Evolutionary conservation across 2,329 filamentous ascomycete species (phyloP), one percentile per base, ranked within the genome.

Genomic region (Helicocarpus griseus): DNA sequence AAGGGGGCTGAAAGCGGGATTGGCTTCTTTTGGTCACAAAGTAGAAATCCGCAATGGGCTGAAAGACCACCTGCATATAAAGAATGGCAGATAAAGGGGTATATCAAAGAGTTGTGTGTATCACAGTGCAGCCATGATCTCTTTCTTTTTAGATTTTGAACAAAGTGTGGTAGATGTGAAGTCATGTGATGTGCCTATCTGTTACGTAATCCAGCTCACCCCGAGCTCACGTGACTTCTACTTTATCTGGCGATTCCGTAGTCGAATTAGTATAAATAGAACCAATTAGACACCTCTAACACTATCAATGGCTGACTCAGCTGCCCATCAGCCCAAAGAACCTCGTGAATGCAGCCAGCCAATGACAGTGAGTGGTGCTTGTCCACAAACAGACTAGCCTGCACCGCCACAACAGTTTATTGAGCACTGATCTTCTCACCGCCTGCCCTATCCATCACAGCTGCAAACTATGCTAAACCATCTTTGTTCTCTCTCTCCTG

Each of bases 391-490:
- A 17, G 21, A 7, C 24, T 46, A 31, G 19, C 14, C 17, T 24
- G 39, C 7, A 13, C 39, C 39, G 11, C 19, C n/a, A 7, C 39
- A 21, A 36, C 3, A 31, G 11, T 22, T 26, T 13, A 22, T 24
- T 21, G n/a, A n/a, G n/a, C 21, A 29, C 28, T 11, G 28, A 33
- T 48, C 28, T 40, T 44, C 35, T 39, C 52, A 61, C 60, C 58
- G 60, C 57, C 55, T 33, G 35, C 44, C 29, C 9, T 33, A 36
- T 38, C 4, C 13, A 26, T 21, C 45, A 8, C 38, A 9, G 3
- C 13, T 26, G 6, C 3, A 26, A n/a, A 26, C 4, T 9, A 19
- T 29, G 21, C 45, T 48, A 48, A 26, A 38, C 45, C 19, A 19
- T 19, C 3, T 26, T 31, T 28, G 22, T 17, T 8, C 5, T 8